Percentiles rank a stretch among this genome's conserved stretches.
phyloP scores from a whole-genome alignment of 495 filamentous ascomycete genomes.

The Podospora fimiseda region DNA sequence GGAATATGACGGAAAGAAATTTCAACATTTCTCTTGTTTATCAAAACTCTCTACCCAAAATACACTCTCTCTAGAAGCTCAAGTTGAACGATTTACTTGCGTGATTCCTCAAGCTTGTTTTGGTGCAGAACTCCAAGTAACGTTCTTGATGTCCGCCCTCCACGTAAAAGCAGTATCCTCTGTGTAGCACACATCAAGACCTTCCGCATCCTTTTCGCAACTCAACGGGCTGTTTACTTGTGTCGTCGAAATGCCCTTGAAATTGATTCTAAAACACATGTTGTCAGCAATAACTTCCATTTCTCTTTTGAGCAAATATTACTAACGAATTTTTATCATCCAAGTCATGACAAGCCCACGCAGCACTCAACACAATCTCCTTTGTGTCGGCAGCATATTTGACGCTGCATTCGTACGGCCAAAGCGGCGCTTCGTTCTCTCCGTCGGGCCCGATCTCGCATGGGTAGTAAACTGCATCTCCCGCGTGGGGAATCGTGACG shows the following conservation, averaged over 20 bases:
- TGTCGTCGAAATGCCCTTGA: slow-evolving; percentile 20
- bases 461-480: slow-evolving; percentile 13
- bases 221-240: slow-evolving; percentile 5
- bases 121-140: background rate
- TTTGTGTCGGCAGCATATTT: slow-evolving; percentile 12
- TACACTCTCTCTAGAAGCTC: too few species aligned
- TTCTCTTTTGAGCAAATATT: too few species aligned
- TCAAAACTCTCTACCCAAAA: too few species aligned
- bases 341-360: slow-evolving; percentile 26
- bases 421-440: slow-evolving; percentile 14
- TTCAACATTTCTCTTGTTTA: too few species aligned
- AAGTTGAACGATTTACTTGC: too few species aligned
- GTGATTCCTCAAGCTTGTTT: background rate
- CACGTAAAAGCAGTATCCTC: background rate
- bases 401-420: slow-evolving; percentile 18
- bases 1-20: too few species aligned
- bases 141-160: background rate
- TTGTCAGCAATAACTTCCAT: background rate
- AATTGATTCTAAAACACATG: slow-evolving; percentile 14
- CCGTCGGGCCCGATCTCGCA: slow-evolving; percentile 19
- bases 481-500: background rate
- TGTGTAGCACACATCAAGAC: background rate
- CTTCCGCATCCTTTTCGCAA: background rate
- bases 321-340: slow-evolving; percentile 23
- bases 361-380: slow-evolving; percentile 17